Evolutionary conservation across 257 asterid genomes (phyloP).

Genomic region (Solanum lignicaule): DNA sequence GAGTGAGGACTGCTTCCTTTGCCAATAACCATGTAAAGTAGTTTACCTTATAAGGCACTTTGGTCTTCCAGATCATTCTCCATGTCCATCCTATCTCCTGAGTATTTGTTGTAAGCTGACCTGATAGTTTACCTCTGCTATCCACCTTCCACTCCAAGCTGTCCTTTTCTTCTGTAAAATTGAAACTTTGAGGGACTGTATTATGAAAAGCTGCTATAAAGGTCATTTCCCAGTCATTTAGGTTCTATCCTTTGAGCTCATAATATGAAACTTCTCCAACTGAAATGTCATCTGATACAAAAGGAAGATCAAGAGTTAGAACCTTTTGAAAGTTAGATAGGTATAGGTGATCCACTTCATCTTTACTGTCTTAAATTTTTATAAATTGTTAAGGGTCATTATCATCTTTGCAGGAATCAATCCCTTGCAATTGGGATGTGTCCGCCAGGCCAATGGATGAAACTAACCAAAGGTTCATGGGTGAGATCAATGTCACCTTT

Average conservation of each 20-base stretch:
- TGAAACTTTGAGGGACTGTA: not conserved
- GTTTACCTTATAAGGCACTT: no score
- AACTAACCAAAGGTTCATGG: slow-evolving; percentile 61
- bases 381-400: not conserved
- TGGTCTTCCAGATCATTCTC: no score
- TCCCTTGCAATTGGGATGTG: slow-evolving; percentile 84
- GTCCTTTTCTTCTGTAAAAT: not conserved
- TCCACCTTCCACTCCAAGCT: not conserved
- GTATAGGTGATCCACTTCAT: not conserved
- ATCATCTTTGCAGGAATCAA: slow-evolving; percentile 42
- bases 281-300: not conserved
- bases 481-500: slow-evolving; percentile 76
- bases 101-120: not conserved
- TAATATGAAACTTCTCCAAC: not conserved
- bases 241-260: not conserved
- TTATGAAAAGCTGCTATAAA: not conserved
- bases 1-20: no score
- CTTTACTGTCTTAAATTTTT: not conserved
- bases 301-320: not conserved
- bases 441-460: slow-evolving; percentile 66
- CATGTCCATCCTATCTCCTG: no score
- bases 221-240: not conserved
- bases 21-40: no score
- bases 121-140: not conserved
- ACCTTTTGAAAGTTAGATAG: not conserved